phyloP scores from a whole-genome alignment of 352 stramenopile genomes.

The Globisporangium heterothallicum region DNA sequence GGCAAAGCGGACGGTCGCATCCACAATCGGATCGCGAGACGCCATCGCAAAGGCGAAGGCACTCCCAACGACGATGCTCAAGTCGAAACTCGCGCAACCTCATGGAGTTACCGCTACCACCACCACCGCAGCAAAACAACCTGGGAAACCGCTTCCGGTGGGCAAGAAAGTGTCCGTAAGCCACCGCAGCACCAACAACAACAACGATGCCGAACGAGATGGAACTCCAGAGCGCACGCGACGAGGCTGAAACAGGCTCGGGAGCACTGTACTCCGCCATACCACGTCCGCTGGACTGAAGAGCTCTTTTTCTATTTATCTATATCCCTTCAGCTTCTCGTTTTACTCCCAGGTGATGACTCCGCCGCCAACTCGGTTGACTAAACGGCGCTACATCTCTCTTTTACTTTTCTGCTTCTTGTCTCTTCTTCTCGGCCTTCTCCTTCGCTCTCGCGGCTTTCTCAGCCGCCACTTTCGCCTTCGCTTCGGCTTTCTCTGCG shows the following conservation, averaged over 20 bases:
- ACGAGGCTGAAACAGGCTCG: conserved; percentile 8
- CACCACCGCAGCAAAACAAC: not conserved
- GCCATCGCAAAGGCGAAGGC: not conserved
- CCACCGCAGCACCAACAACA: conserved; percentile 14
- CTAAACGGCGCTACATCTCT: not conserved
- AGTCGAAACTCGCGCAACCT: not conserved
- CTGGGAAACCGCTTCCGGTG: not conserved
- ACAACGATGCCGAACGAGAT: conserved; percentile 25
- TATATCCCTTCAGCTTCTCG: not conserved
- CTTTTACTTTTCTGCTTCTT: not conserved
- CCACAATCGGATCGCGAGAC: too few species aligned
- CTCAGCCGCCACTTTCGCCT: conserved; percentile 19
- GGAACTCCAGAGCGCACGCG: conserved; percentile 12
- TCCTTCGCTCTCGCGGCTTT: conserved; percentile 15
- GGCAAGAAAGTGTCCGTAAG: conserved; percentile 7
- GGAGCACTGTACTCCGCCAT: too few species aligned
- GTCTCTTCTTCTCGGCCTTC: conserved; percentile 1
- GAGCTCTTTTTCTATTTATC: conserved; percentile 7
- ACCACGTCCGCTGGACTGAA: too few species aligned
- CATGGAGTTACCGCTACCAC: not conserved
- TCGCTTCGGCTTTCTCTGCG: conserved; percentile 28
- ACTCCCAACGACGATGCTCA: not conserved
- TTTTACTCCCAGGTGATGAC: not conserved
- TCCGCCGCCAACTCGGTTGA: not conserved
- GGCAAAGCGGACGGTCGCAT: too few species aligned